Percentiles rank a stretch among this genome's conserved stretches.
Conservation (phyloP, 768 basidiomycete genomes). For the Mycena chlorophos region DNA sequence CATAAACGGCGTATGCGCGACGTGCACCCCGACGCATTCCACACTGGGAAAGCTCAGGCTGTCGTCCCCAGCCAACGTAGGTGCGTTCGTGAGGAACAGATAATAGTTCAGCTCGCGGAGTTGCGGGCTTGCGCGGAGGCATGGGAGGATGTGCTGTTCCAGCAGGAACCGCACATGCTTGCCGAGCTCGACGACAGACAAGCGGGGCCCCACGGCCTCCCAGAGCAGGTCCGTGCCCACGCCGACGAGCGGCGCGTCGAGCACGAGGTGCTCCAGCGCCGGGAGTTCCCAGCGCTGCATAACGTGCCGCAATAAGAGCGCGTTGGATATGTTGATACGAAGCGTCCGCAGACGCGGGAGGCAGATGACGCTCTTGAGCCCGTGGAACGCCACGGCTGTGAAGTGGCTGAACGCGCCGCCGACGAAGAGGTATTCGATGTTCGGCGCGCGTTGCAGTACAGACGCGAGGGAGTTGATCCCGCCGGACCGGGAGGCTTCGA, state of each 20-base stretch:
- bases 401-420: slow-evolving; percentile 43
- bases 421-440: slow-evolving; percentile 57
- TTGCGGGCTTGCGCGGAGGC: slow-evolving; percentile 47
- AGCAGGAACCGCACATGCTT: slow-evolving; percentile 54
- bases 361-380: slow-evolving; percentile 30
- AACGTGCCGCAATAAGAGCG: slow-evolving; percentile 53
- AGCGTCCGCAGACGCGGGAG: slow-evolving; percentile 55
- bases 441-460: slow-evolving; percentile 54
- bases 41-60: slow-evolving; percentile 38
- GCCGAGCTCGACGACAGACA: slow-evolving; percentile 59
- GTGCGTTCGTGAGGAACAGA: slow-evolving; percentile 47
- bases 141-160: slow-evolving; percentile 45
- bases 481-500: slow-evolving; percentile 57
- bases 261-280: slow-evolving; percentile 48
- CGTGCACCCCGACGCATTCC: slow-evolving; percentile 51
- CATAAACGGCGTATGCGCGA: slow-evolving; percentile 46
- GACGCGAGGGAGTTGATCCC: slow-evolving; percentile 62
- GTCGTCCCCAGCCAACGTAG: not conserved
- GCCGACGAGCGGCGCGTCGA: slow-evolving; percentile 46
- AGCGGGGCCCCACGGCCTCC: slow-evolving; percentile 49
- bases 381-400: slow-evolving; percentile 19
- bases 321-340: slow-evolving; percentile 49
- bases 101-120: slow-evolving; percentile 58
- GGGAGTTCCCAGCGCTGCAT: slow-evolving; percentile 51
- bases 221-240: slow-evolving; percentile 47